Evolutionary conservation across 176 grass and related monocot species (phyloP).

Genomic region (Otatea glauca): DNA sequence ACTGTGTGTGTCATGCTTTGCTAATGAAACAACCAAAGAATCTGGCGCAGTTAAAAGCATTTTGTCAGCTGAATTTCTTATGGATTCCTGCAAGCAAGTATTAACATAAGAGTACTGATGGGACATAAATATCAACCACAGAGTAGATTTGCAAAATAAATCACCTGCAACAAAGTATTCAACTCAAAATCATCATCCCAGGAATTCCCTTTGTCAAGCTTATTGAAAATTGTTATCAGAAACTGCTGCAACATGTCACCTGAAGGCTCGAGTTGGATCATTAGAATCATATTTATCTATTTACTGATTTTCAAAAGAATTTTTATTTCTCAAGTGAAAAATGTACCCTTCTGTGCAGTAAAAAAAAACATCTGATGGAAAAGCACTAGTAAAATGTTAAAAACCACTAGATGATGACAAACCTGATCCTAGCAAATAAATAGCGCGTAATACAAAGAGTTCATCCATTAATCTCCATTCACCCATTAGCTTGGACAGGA

Average conservation of each 20-base stretch:
- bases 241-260: slow-evolving; percentile 98
- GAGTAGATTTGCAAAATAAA: slow-evolving; percentile 26
- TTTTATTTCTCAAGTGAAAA: neutral
- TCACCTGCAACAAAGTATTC: slow-evolving; percentile 94
- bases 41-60: slow-evolving; percentile 77
- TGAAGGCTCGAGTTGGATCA: slow-evolving; percentile 51
- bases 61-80: slow-evolving; percentile 93
- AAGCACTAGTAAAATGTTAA: slow-evolving; percentile 21
- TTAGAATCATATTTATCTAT: slow-evolving; percentile 28
- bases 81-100: slow-evolving; percentile 71
- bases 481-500: slow-evolving; percentile 79
- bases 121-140: slow-evolving; percentile 31
- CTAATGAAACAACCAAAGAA: slow-evolving; percentile 77
- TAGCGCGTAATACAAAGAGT: slow-evolving; percentile 82
- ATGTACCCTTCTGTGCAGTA: neutral
- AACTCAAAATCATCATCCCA: slow-evolving; percentile 98
- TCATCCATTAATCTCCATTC: slow-evolving; percentile 97
- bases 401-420: neutral
- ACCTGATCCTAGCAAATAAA: slow-evolving; percentile 99
- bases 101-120: slow-evolving; percentile 37
- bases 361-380: neutral
- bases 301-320: slow-evolving; percentile 14
- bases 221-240: slow-evolving; percentile 80
- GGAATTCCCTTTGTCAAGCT: slow-evolving; percentile 84
- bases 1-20: slow-evolving; percentile 48